Evolutionary conservation across 441 rosid genomes (phyloP).

Genomic region (Biscutella laevigata): DNA sequence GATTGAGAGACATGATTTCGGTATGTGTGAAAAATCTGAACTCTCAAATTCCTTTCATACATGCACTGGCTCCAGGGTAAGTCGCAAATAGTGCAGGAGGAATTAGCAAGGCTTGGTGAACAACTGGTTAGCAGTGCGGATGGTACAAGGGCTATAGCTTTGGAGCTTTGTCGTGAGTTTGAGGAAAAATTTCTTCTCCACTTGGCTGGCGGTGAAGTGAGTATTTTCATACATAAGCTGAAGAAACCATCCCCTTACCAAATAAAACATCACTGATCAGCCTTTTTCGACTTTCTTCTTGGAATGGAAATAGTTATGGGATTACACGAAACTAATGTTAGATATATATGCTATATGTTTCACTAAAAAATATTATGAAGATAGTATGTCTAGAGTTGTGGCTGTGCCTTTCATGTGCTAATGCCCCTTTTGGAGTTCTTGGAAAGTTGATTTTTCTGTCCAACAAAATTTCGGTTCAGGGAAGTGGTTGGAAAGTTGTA

Average conservation of each 20-base stretch:
- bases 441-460: not conserved
- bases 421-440: slow-evolving; percentile 6
- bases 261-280: no score
- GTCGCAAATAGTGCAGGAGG: slow-evolving; percentile 65
- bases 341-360: not conserved
- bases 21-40: not conserved
- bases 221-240: slow-evolving; percentile 18
- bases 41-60: slow-evolving; percentile 5
- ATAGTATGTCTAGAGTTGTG: slow-evolving; percentile 9
- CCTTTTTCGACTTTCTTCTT: not conserved
- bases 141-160: slow-evolving; percentile 65
- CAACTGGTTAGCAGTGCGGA: slow-evolving; percentile 59
- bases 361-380: not conserved
- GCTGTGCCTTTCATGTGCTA: slow-evolving; percentile 7
- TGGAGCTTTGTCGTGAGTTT: slow-evolving; percentile 73
- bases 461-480: slow-evolving; percentile 32
- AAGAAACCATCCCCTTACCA: no score
- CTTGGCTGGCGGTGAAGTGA: slow-evolving; percentile 67
- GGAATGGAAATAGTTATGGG: slow-evolving; percentile 4
- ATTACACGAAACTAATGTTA: not conserved
- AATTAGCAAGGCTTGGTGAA: slow-evolving; percentile 64
- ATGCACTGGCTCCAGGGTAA: slow-evolving; percentile 59
- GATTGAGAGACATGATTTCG: not conserved
- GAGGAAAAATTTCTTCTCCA: slow-evolving; percentile 71
- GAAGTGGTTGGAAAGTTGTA: slow-evolving; percentile 61